Percentiles rank a stretch among this genome's conserved stretches.
Conservation (phyloP, 345 rosid species). For the Crucihimalaya himalaica region DNA sequence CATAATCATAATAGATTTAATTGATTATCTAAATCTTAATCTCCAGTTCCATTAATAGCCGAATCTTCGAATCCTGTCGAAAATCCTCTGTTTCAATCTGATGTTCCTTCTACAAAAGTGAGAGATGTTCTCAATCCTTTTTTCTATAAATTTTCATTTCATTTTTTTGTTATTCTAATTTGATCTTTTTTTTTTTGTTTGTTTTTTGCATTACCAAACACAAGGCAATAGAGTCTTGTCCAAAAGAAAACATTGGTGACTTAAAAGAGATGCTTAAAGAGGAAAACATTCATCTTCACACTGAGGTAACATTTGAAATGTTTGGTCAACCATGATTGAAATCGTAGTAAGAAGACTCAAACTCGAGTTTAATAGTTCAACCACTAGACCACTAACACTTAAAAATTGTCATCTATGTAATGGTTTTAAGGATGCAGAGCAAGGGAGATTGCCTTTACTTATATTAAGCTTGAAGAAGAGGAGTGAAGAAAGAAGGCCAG, state of each 20-base stretch:
- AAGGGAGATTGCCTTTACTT: constrained; percentile 71
- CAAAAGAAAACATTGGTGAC: constrained; percentile 50
- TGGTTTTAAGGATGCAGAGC: constrained; percentile 58
- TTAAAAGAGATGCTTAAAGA: constrained; percentile 62
- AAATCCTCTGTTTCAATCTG: constrained; percentile 60
- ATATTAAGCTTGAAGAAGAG: constrained; percentile 61
- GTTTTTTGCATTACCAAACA: constrained; percentile 23
- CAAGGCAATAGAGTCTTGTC: constrained; percentile 85
- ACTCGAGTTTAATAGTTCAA: background rate
- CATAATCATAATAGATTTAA: too few relatives aligned
- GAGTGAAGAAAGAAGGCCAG: constrained; percentile 54
- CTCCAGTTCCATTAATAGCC: constrained; percentile 56
- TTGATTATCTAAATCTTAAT: too few relatives aligned
- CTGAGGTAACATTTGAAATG: constrained; percentile 56
- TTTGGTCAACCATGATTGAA: background rate
- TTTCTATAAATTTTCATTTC: background rate
- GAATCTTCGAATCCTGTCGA: constrained; percentile 57
- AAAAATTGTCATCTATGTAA: background rate
- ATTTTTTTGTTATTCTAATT: background rate
- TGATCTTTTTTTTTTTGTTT: background rate
- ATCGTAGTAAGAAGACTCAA: too few relatives aligned
- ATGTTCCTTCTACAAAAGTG: constrained; percentile 57
- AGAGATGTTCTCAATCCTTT: background rate
- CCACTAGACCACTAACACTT: background rate
- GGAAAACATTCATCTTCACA: constrained; percentile 66